These are phyloP conservation scores for Lippia alba DNA, from an alignment of 305 asterid species.

Conservation along the genomic window DNA sequence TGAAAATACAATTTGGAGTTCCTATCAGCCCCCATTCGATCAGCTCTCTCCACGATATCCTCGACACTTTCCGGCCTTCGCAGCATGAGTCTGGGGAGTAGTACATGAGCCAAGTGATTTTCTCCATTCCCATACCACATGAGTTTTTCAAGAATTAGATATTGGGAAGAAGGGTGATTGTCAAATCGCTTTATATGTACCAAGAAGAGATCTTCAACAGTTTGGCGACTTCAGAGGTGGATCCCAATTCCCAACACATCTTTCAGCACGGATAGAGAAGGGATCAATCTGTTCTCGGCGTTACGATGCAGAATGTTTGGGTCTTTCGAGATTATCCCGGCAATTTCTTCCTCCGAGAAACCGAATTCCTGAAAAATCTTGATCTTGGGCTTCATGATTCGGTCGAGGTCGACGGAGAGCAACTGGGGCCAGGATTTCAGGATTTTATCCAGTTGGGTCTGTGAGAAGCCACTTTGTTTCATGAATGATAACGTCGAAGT, in stretches of 20 bases:
- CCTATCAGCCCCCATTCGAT: constrained; percentile 38
- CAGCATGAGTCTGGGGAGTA: constrained; percentile 32
- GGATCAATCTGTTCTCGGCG: constrained; percentile 5
- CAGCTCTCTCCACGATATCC: constrained; percentile 31
- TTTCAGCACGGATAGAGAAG: constrained; percentile 32
- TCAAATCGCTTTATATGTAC: constrained; percentile 27
- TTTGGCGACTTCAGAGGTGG: constrained; percentile 26
- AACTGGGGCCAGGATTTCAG: constrained; percentile 27
- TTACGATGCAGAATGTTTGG: constrained; percentile 28
- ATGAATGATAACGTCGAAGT: constrained; percentile 39
- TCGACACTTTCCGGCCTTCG: constrained; percentile 20
- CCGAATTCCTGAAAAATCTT: constrained; percentile 40
- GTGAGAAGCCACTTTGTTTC: constrained; percentile 42
- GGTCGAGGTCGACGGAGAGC: constrained; percentile 31
- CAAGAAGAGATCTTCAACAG: constrained; percentile 23
- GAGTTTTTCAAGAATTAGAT: constrained; percentile 21
- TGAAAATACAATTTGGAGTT: constrained; percentile 34
- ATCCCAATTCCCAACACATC: constrained; percentile 16
- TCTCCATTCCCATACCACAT: constrained; percentile 37
- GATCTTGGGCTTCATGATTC: constrained; percentile 40
- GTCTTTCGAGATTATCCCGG: constrained; percentile 26
- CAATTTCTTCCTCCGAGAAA: constrained; percentile 27
- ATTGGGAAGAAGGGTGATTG: constrained; percentile 35
- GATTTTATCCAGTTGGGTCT: constrained; percentile 40
- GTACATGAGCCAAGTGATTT: constrained; percentile 16